A percentile compares a stretch with the other conserved stretches of the same genome.
Evolutionary conservation across 2,329 filamentous ascomycete genomes (phyloP).

Genomic region (Diaporthe ilicicola): DNA sequence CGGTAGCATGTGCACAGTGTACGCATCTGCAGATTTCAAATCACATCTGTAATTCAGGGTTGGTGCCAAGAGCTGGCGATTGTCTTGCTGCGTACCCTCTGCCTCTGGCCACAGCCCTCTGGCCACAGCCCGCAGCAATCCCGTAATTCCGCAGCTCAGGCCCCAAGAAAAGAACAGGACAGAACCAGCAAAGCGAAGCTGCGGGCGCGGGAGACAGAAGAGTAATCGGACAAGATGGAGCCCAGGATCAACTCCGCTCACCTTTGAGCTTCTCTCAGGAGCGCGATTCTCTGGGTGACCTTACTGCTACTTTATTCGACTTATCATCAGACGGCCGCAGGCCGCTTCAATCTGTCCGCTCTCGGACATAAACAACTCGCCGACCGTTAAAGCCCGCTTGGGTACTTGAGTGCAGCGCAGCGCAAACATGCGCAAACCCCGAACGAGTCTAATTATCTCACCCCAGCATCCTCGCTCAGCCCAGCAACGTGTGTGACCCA

Average conservation of each 20-base stretch:
- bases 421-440: conserved; percentile 22
- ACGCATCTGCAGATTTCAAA: neutral
- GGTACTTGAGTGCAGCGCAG: conserved; percentile 4
- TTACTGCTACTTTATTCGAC: conserved; percentile 18
- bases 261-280: neutral
- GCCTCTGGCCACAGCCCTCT: neutral
- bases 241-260: conserved; percentile 8
- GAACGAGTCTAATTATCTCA: conserved; percentile 24
- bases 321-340: conserved; percentile 24
- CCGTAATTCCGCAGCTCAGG: conserved; percentile 12
- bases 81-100: neutral
- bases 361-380: conserved; percentile 51
- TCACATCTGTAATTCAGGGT: neutral
- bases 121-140: neutral
- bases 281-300: conserved; percentile 12
- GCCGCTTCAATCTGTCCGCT: conserved; percentile 26
- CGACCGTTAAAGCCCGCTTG: conserved; percentile 40
- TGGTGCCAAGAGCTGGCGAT: neutral
- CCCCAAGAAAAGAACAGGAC: neutral
- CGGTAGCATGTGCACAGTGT: neutral
- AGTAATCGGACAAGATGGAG: neutral
- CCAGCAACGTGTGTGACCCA: conserved; percentile 22
- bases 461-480: conserved; percentile 32
- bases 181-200: neutral
- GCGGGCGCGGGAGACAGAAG: neutral